Conservation (phyloP, 2,329 filamentous ascomycete species). For the Penicillium sp. region DNA sequence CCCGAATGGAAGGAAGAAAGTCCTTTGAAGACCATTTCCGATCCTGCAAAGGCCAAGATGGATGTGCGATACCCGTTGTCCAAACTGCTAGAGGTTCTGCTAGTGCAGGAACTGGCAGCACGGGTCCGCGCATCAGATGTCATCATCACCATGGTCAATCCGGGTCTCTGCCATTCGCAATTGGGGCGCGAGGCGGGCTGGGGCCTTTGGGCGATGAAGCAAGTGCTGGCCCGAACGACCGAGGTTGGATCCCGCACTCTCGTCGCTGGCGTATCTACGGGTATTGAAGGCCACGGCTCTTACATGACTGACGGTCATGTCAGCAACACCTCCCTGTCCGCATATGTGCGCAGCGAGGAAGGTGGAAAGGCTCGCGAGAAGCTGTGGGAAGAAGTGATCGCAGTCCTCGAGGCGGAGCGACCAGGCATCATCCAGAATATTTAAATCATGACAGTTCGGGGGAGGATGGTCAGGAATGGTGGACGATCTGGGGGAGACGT, state of each 20-base stretch:
- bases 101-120: conserved; percentile 41
- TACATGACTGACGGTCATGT: conserved; percentile 44
- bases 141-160: conserved; percentile 53
- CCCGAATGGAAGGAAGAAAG: conserved; percentile 38
- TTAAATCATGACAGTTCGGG: too few relatives aligned
- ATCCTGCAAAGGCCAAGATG: conserved; percentile 38
- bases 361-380: conserved; percentile 39
- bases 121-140: conserved; percentile 35
- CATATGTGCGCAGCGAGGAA: conserved; percentile 42
- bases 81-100: conserved; percentile 51
- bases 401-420: conserved; percentile 46
- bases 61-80: conserved; percentile 44
- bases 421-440: too few relatives aligned
- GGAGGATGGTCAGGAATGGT: too few relatives aligned
- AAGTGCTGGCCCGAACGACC: conserved; percentile 43
- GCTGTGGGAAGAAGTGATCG: conserved; percentile 46
- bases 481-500: too few relatives aligned
- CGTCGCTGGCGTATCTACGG: conserved; percentile 38
- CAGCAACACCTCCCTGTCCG: conserved; percentile 26
- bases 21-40: conserved; percentile 41
- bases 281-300: conserved; percentile 47
- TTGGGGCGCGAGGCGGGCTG: conserved; percentile 40
- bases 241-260: conserved; percentile 51
- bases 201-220: conserved; percentile 14
- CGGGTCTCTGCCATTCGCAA: conserved; percentile 53